phyloP scores from a whole-genome alignment of 148 eudicot genomes.

The Rhododendron simsii region DNA sequence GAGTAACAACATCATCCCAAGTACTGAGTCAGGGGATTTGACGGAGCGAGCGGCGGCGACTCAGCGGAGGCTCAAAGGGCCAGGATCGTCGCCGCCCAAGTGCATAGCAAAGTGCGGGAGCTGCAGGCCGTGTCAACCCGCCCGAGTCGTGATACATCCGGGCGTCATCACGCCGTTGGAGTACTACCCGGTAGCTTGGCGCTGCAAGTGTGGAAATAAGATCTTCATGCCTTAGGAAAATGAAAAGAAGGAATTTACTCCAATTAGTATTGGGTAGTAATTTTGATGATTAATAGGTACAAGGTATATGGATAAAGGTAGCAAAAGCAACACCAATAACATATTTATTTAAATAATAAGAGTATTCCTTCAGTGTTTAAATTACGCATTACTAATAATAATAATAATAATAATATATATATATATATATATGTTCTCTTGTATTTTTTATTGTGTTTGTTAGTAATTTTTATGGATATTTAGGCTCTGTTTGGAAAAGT shows the following conservation, averaged over 20 bases:
- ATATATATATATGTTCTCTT: not conserved
- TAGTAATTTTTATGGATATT: not conserved
- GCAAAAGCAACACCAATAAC: not conserved
- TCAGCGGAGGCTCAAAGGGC: conserved; percentile 37
- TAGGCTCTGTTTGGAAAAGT: not conserved
- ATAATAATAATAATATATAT: too few relatives aligned
- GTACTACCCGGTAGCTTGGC: conserved; percentile 92
- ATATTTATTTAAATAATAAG: not conserved
- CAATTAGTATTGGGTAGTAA: not conserved
- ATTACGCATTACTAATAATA: too few relatives aligned
- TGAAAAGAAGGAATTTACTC: not conserved
- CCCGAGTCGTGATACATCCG: conserved; percentile 66
- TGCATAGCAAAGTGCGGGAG: conserved; percentile 67
- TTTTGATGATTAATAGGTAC: not conserved
- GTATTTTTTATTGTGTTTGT: not conserved
- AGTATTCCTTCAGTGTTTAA: not conserved
- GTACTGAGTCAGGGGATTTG: not conserved
- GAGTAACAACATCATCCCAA: not conserved
- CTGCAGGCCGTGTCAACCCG: conserved; percentile 69
- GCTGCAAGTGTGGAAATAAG: conserved; percentile 71
- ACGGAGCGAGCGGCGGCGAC: not conserved
- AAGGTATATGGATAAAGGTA: not conserved
- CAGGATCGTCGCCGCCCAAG: conserved; percentile 75
- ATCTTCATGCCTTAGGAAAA: conserved; percentile 60
- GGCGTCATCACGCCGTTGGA: conserved; percentile 54